phyloP scores from a whole-genome alignment of 2,329 filamentous ascomycete genomes.

The Myriosclerotinia curreyana region DNA sequence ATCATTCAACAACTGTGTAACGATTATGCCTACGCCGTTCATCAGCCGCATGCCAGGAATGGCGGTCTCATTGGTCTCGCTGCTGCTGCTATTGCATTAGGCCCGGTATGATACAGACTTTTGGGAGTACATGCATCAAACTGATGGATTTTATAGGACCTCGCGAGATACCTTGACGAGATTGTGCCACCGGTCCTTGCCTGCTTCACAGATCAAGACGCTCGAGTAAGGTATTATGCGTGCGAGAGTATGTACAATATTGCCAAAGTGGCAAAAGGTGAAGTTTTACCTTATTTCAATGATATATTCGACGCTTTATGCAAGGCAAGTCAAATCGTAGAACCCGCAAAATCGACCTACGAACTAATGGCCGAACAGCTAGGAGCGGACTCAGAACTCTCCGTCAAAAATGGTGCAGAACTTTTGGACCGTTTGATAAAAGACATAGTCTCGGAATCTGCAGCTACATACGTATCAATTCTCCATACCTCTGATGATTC shows the following conservation, averaged over 20 bases:
- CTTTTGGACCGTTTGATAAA: slow-evolving; percentile 91
- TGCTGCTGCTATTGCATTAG: slow-evolving; percentile 91
- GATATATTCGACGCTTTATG: slow-evolving; percentile 96
- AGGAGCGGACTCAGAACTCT: slow-evolving; percentile 91
- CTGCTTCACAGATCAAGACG: slow-evolving; percentile 98
- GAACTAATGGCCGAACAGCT: slow-evolving; percentile 54
- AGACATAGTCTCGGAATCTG: slow-evolving; percentile 93
- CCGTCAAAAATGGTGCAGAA: slow-evolving; percentile 97
- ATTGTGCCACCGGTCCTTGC: slow-evolving; percentile 96
- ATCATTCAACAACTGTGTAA: slow-evolving; percentile 96
- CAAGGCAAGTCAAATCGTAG: slow-evolving; percentile 60
- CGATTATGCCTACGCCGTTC: slow-evolving; percentile 95
- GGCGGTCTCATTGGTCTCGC: slow-evolving; percentile 93
- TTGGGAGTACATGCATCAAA: slow-evolving; percentile 16
- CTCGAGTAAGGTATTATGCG: slow-evolving; percentile 93
- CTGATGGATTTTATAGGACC: slow-evolving; percentile 56
- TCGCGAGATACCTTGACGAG: slow-evolving; percentile 85
- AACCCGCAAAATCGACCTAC: background rate
- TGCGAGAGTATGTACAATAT: slow-evolving; percentile 99
- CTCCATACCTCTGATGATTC: slow-evolving; percentile 62
- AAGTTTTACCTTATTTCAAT: slow-evolving; percentile 96
- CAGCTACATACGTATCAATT: slow-evolving; percentile 89
- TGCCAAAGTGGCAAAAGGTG: slow-evolving; percentile 96
- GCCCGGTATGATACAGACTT: slow-evolving; percentile 57
- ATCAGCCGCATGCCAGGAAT: slow-evolving; percentile 94